Conservation (phyloP, 2,329 filamentous ascomycete species). For the Scytalidium sp. region DNA sequence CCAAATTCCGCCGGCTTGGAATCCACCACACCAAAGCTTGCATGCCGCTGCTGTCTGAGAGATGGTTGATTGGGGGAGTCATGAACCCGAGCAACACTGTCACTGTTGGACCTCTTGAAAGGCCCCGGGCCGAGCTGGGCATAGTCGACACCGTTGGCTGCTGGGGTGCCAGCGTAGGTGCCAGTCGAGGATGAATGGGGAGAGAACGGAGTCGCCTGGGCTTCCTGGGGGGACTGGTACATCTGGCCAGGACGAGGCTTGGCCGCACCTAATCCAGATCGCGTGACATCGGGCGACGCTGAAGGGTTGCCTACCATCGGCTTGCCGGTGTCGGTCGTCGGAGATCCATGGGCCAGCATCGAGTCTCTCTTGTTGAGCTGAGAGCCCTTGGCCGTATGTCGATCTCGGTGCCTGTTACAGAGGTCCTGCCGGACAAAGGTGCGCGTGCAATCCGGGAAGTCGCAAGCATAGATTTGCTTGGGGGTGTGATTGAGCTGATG, state of each 20-base stretch:
- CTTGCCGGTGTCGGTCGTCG: slow-evolving; percentile 17
- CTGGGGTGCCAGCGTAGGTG: slow-evolving; percentile 21
- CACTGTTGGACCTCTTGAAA: slow-evolving; percentile 28
- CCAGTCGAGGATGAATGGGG: slow-evolving; percentile 24
- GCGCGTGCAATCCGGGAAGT: slow-evolving; percentile 85
- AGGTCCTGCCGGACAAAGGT: slow-evolving; percentile 93
- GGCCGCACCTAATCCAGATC: slow-evolving; percentile 18
- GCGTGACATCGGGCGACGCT: slow-evolving; percentile 26
- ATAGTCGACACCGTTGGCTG: slow-evolving; percentile 23
- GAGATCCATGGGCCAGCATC: slow-evolving; percentile 48
- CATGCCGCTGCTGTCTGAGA: slow-evolving; percentile 19
- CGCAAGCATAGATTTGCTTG: slow-evolving; percentile 92
- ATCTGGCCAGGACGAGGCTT: slow-evolving; percentile 23
- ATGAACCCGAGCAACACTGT: slow-evolving; percentile 21
- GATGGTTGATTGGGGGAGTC: slow-evolving; percentile 13
- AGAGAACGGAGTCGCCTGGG: slow-evolving; percentile 23
- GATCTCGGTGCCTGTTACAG: slow-evolving; percentile 79
- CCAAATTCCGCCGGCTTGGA: slow-evolving; percentile 33
- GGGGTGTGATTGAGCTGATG: slow-evolving; percentile 96
- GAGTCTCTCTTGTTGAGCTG: slow-evolving; percentile 73
- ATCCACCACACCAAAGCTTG: slow-evolving; percentile 27
- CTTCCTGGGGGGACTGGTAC: slow-evolving; percentile 28
- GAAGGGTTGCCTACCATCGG: slow-evolving; percentile 15
- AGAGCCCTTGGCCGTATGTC: slow-evolving; percentile 76
- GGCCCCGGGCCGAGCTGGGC: slow-evolving; percentile 9